phyloP scores from a whole-genome alignment of 441 rosid species.

The Bruguiera hainesii region DNA sequence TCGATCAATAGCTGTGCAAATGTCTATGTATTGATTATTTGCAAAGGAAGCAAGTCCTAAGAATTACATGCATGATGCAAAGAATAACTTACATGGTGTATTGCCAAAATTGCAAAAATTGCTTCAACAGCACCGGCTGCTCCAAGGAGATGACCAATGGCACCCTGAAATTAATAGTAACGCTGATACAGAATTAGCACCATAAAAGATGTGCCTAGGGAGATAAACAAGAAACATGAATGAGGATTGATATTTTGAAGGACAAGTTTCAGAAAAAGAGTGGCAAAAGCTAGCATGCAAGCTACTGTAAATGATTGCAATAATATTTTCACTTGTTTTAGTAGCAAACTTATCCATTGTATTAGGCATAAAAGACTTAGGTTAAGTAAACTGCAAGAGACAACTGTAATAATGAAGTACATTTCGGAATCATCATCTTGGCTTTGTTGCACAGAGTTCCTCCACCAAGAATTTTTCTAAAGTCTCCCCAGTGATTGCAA shows the following conservation, averaged over 20 bases:
- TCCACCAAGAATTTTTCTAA: no score
- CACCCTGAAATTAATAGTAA: slow-evolving; percentile 48
- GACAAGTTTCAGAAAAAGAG: not conserved
- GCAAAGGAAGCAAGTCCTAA: slow-evolving; percentile 6
- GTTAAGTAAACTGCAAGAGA: no score
- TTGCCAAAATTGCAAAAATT: slow-evolving; percentile 69
- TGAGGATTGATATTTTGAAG: not conserved
- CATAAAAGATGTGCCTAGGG: not conserved
- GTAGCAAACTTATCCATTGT: no score
- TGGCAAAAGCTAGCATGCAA: not conserved
- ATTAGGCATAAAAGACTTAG: no score
- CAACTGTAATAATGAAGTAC: no score
- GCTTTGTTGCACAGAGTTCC: no score
- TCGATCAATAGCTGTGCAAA: not conserved
- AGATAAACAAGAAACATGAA: not conserved
- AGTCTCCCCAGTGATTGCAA: no score
- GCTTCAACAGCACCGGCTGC: slow-evolving; percentile 97
- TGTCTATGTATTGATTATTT: slow-evolving; percentile 6
- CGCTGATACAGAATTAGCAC: not conserved
- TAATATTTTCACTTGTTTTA: no score
- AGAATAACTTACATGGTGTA: slow-evolving; percentile 51
- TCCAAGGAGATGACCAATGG: slow-evolving; percentile 97
- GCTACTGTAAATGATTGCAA: no score
- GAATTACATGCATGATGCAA: slow-evolving; percentile 49
- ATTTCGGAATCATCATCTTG: no score